phyloP scores from a whole-genome alignment of 2,329 filamentous ascomycete genomes.

The Botrytis cinerea region DNA sequence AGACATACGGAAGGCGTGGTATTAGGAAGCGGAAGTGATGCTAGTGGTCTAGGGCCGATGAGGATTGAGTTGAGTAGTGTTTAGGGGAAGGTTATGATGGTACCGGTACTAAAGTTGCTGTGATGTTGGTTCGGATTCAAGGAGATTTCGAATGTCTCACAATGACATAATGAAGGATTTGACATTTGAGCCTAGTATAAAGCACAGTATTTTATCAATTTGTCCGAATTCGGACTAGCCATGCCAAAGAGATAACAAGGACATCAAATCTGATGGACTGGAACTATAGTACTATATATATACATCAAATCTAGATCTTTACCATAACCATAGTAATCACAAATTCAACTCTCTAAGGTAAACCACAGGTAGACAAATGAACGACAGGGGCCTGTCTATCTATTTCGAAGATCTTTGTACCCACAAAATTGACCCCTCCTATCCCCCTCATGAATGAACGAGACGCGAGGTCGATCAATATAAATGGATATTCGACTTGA shows the following conservation, averaged over 20 bases:
- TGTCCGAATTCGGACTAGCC: neutral
- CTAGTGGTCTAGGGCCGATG: neutral
- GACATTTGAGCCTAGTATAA: neutral
- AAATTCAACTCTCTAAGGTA: neutral
- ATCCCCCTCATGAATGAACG: neutral
- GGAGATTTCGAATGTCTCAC: neutral
- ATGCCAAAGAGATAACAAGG: neutral
- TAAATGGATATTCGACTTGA: neutral
- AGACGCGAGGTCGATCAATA: constrained; percentile 3
- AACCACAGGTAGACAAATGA: neutral
- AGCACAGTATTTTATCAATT: neutral
- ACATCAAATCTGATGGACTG: neutral
- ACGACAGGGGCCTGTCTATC: neutral
- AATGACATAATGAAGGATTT: neutral
- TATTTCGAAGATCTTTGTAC: neutral
- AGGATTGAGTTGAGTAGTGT: neutral
- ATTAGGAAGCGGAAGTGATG: neutral
- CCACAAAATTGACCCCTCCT: neutral
- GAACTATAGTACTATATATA: neutral
- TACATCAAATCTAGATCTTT: neutral
- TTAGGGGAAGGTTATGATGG: neutral
- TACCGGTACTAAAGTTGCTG: neutral
- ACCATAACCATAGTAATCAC: neutral
- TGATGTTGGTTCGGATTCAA: neutral
- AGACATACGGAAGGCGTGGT: neutral